A percentile compares a stretch with the other conserved stretches of the same genome.
These are phyloP conservation scores for Leccinum pachyderme DNA, from an alignment of 1,284 basidiomycete genomes.

Conservation along the genomic window DNA sequence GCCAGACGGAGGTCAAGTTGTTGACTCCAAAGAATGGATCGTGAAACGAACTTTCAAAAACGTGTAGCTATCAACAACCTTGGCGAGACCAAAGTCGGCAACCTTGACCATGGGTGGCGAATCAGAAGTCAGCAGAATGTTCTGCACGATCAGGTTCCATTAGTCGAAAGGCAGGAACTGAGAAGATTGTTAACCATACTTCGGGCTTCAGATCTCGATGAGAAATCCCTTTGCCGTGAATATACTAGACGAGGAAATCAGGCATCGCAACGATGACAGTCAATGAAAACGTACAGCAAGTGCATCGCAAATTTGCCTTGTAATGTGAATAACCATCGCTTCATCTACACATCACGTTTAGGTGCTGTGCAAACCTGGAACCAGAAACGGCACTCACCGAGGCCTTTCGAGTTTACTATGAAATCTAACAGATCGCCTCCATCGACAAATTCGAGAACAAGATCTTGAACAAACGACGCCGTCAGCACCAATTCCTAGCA, in stretches of 20 bases:
- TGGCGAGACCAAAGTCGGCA: constrained; percentile 92
- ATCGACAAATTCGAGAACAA: constrained; percentile 77
- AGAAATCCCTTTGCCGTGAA: constrained; percentile 72
- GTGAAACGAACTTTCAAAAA: constrained; percentile 56
- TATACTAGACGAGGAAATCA: constrained; percentile 51
- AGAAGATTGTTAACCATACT: constrained; percentile 34
- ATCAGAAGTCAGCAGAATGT: constrained; percentile 70
- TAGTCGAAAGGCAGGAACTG: not conserved
- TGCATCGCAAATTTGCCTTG: constrained; percentile 74
- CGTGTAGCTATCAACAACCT: constrained; percentile 75
- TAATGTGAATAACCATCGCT: constrained; percentile 55
- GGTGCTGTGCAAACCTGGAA: not conserved
- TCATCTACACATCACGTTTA: constrained; percentile 47
- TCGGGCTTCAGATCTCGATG: constrained; percentile 95
- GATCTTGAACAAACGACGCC: constrained; percentile 41
- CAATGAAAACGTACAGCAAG: constrained; percentile 47
- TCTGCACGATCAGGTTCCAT: constrained; percentile 38
- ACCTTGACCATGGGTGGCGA: constrained; percentile 72
- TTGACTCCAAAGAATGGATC: not conserved
- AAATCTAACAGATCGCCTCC: constrained; percentile 89
- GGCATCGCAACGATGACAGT: not conserved
- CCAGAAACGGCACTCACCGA: constrained; percentile 48
- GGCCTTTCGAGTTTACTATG: constrained; percentile 57
- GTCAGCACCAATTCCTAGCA: not conserved
- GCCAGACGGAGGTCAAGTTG: constrained; percentile 10